Percentiles rank a stretch among this genome's conserved stretches.
Conservation (phyloP, 305 asterid species). For the Andrographis paniculata region DNA sequence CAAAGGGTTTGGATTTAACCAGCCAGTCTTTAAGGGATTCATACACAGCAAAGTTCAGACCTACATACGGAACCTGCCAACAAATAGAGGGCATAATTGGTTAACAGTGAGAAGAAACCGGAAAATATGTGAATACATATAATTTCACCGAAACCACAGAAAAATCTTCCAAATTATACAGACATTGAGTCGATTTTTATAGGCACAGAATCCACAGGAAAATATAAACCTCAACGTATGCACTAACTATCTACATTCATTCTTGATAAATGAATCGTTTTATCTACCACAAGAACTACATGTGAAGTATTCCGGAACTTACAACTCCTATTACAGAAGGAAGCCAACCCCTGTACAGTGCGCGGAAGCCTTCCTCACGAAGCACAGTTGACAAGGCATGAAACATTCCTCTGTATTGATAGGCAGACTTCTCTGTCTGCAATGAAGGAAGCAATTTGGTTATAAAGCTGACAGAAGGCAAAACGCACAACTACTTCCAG, state of each 20-base stretch:
- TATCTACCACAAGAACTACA: slow-evolving; percentile 12
- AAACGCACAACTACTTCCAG: slow-evolving; percentile 11
- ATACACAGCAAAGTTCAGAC: slow-evolving; percentile 95
- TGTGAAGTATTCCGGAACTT: slow-evolving; percentile 29
- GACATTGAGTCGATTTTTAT: no score
- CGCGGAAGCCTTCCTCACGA: slow-evolving; percentile 99
- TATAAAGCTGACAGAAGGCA: slow-evolving; percentile 12
- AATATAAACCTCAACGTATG: neutral
- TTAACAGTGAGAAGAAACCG: slow-evolving; percentile 13
- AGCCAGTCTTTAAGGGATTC: slow-evolving; percentile 92
- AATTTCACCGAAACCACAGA: no score
- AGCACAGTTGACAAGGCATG: slow-evolving; percentile 95
- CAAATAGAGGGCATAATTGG: slow-evolving; percentile 12
- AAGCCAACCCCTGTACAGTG: slow-evolving; percentile 97
- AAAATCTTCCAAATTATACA: no score
- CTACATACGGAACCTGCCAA: slow-evolving; percentile 91
- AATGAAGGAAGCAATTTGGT: slow-evolving; percentile 12
- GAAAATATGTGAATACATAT: slow-evolving; percentile 1
- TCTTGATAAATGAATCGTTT: no score
- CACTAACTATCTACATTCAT: slow-evolving; percentile 6
- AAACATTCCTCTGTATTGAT: slow-evolving; percentile 85
- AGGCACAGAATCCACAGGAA: no score
- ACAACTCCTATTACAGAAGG: slow-evolving; percentile 99
- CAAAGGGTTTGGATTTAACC: slow-evolving; percentile 54
- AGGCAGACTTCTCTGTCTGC: slow-evolving; percentile 88